Base-by-base conservation (phyloP, 2,329 filamentous ascomycete species). In the Grosmannia serpens region DNA sequence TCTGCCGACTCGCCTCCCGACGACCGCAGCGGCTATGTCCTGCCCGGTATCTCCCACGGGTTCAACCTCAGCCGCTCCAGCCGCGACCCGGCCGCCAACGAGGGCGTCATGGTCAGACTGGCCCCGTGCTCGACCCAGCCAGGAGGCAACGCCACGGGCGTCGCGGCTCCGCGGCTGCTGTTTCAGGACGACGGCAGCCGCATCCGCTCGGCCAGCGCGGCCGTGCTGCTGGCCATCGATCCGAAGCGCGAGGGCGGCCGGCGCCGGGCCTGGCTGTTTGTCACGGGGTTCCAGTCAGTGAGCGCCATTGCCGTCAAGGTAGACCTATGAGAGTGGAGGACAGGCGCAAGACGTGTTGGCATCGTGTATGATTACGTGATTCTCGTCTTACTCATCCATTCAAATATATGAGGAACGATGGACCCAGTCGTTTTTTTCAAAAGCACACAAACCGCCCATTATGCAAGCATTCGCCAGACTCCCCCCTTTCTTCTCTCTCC, bases 111-210 rank as follows among this genome's bases (percentile, higher is more conserved):
- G 60, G 77, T 84, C 0, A 82, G 75, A 74, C 73, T 70, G 41
- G 63, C 64, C 24, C 64, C 58, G 9, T 31, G 24, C 26, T 1
- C 17, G 31, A 10, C 33, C 3, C 29, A 7, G 31, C 10, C 20
- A 4, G 11, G 4, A 13, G 27, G 22, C n/a, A 11, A 52, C 29
- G 9, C 17, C 29, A 10, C 11, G n/a, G 52, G 24, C 5, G 17
- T n/a, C 20, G 70, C 75, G 55, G 75, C 71, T 24, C 22, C 52
- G 33, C 70, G 67, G n/a, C 55, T 82, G 2, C 53, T 86, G 0
- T 84, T 85, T 59, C 74, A 81, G 51, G 83, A 85, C 61, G 80
- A 85, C 55, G 79, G 82, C 1, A 69, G 65, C 0, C 70, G 70
- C 20, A 69, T 85, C 29, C 70, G 80, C 13, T 74, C 71, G 7